phyloP scores from a whole-genome alignment of 495 filamentous ascomycete species.

The Oleoguttula mirabilis region DNA sequence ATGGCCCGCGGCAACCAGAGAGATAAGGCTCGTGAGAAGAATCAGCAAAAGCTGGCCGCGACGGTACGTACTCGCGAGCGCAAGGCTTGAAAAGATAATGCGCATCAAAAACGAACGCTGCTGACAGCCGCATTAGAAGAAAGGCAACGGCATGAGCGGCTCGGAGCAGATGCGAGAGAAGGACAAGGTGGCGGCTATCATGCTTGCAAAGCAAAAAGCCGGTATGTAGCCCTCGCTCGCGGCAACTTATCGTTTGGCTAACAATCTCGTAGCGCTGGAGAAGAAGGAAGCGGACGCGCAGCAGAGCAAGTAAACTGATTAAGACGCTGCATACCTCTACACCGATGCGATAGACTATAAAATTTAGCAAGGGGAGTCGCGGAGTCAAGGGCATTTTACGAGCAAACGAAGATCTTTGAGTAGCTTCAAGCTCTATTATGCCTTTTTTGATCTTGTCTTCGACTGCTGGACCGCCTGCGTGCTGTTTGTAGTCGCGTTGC shows the following conservation, averaged over 20 bases:
- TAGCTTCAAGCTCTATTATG: too few species aligned
- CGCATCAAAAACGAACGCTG: too few species aligned
- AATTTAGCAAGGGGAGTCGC: background rate
- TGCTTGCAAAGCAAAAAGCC: slow-evolving; percentile 80
- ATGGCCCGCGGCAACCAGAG: slow-evolving; percentile 95
- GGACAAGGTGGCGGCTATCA: slow-evolving; percentile 66
- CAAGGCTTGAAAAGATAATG: background rate
- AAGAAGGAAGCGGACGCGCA: slow-evolving; percentile 2
- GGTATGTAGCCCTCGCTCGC: slow-evolving; percentile 39
- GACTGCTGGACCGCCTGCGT: too few species aligned
- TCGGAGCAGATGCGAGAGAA: slow-evolving; percentile 58
- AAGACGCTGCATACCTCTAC: background rate
- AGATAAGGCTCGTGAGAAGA: slow-evolving; percentile 76
- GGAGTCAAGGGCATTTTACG: too few species aligned
- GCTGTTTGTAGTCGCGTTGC: too few species aligned
- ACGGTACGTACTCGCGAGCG: slow-evolving; percentile 35
- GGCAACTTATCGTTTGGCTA: background rate
- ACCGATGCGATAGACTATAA: background rate
- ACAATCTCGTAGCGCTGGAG: background rate
- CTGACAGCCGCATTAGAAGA: slow-evolving; percentile 43
- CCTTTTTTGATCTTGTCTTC: too few species aligned
- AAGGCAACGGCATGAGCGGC: slow-evolving; percentile 49
- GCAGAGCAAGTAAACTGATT: background rate
- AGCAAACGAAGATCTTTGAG: too few species aligned
- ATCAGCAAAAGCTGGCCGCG: slow-evolving; percentile 49